Conservation (phyloP, 495 filamentous ascomycete species). For the Pyrenula massariospora region DNA sequence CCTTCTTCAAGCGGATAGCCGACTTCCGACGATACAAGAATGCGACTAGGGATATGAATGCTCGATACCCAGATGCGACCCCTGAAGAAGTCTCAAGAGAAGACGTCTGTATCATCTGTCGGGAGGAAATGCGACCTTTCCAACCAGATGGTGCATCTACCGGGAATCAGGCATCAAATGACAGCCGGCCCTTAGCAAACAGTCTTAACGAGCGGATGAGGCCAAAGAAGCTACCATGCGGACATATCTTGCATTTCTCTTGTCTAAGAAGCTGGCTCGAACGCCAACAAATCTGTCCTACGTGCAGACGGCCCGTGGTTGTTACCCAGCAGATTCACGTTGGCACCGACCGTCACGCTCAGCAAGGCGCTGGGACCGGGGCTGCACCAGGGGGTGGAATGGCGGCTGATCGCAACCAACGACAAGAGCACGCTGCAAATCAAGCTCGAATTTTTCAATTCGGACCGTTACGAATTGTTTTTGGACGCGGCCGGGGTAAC, state of each 20-base stretch:
- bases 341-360: conserved; percentile 13
- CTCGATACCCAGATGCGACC: conserved; percentile 83
- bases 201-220: conserved; percentile 66
- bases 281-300: conserved; percentile 93
- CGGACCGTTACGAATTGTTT: conserved; percentile 45
- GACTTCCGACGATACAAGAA: conserved; percentile 83
- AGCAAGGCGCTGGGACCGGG: conserved; percentile 15
- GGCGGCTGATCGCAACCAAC: conserved; percentile 17
- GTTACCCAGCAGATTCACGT: conserved; percentile 17
- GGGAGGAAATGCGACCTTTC: conserved; percentile 87
- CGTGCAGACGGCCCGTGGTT: conserved; percentile 72
- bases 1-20: conserved; percentile 74
- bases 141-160: conserved; percentile 14
- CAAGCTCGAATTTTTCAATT: conserved; percentile 39
- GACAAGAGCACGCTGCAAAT: conserved; percentile 21
- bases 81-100: conserved; percentile 73
- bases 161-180: conserved; percentile 3
- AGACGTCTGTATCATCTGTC: conserved; percentile 94
- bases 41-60: conserved; percentile 84
- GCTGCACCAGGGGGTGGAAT: conserved; percentile 16
- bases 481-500: conserved; percentile 41
- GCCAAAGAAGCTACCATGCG: conserved; percentile 92
- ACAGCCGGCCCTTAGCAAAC: conserved; percentile 14
- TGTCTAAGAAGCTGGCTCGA: conserved; percentile 97
- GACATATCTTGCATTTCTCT: conserved; percentile 87